Evolutionary conservation across 306 rosid species (phyloP).

Genomic region (Pyrus betulifolia): DNA sequence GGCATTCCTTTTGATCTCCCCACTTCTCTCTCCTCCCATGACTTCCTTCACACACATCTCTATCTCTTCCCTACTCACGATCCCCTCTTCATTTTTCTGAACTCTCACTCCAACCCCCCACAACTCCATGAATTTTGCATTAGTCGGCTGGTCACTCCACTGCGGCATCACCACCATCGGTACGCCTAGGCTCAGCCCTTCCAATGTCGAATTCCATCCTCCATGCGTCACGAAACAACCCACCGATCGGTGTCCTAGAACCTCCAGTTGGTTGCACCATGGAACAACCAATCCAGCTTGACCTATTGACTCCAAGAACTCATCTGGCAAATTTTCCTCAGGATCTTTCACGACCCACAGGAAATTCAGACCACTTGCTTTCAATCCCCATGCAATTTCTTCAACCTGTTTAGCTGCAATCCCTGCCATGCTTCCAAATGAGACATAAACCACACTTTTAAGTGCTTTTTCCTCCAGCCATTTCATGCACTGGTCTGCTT

Average conservation of each 20-base stretch:
- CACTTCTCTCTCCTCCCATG: constrained; percentile 34
- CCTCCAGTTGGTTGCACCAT: constrained; percentile 43
- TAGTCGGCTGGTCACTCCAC: constrained; percentile 44
- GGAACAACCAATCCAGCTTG: constrained; percentile 26
- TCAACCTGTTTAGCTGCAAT: constrained; percentile 19
- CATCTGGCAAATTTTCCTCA: constrained; percentile 6
- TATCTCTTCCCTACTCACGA: constrained; percentile 30
- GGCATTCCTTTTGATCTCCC: constrained; percentile 28
- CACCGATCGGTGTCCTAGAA: constrained; percentile 25
- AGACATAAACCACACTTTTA: constrained; percentile 24
- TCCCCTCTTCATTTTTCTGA: constrained; percentile 25
- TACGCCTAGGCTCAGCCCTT: constrained; percentile 38
- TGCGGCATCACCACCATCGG: constrained; percentile 44
- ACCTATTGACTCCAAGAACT: not conserved
- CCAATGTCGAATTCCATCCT: constrained; percentile 48
- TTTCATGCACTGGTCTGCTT: constrained; percentile 9
- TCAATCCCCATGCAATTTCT: constrained; percentile 35
- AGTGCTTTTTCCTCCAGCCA: constrained; percentile 26
- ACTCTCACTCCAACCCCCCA: constrained; percentile 45
- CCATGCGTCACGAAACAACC: constrained; percentile 40
- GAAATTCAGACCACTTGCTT: constrained; percentile 21
- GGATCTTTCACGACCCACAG: constrained; percentile 33
- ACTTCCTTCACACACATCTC: constrained; percentile 22
- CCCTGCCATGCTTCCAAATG: constrained; percentile 36
- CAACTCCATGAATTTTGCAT: constrained; percentile 36